Percentiles rank a stretch among this genome's conserved stretches.
Conservation (phyloP, 768 basidiomycete genomes). For the Butyriboletus loyo region DNA sequence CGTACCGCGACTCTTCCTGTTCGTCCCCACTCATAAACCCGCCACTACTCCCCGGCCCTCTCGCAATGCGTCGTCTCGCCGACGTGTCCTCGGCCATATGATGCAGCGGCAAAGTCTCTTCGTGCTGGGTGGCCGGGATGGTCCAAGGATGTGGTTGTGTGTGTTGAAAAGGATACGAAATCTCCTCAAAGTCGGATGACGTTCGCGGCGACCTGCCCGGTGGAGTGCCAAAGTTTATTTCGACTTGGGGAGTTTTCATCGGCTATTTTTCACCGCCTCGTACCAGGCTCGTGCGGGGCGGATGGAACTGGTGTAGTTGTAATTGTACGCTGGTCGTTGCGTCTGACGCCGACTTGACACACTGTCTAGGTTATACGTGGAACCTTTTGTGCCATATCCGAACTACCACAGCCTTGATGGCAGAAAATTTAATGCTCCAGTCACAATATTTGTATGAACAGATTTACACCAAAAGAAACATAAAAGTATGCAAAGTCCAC, state of each 20-base stretch:
- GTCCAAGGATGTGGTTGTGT: constrained; percentile 27
- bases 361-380: constrained; percentile 5
- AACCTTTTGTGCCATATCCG: neutral
- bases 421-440: neutral
- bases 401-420: neutral
- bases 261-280: constrained; percentile 28
- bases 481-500: neutral
- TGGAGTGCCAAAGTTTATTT: constrained; percentile 66
- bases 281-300: constrained; percentile 5
- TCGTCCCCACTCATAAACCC: constrained; percentile 28
- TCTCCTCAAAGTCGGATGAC: constrained; percentile 71
- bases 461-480: constrained; percentile 2
- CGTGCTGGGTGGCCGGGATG: constrained; percentile 22
- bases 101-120: constrained; percentile 49
- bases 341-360: neutral
- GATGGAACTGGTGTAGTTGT: neutral
- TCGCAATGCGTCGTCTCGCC: constrained; percentile 42
- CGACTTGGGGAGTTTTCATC: constrained; percentile 64
- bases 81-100: constrained; percentile 52
- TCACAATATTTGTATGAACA: constrained; percentile 18
- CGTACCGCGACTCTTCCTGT: constrained; percentile 37
- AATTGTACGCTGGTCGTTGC: neutral
- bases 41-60: constrained; percentile 33
- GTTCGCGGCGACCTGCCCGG: constrained; percentile 47
- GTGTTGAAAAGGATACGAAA: constrained; percentile 52